phyloP scores from a whole-genome alignment of 345 rosid species.

The Erodium maritimum region DNA sequence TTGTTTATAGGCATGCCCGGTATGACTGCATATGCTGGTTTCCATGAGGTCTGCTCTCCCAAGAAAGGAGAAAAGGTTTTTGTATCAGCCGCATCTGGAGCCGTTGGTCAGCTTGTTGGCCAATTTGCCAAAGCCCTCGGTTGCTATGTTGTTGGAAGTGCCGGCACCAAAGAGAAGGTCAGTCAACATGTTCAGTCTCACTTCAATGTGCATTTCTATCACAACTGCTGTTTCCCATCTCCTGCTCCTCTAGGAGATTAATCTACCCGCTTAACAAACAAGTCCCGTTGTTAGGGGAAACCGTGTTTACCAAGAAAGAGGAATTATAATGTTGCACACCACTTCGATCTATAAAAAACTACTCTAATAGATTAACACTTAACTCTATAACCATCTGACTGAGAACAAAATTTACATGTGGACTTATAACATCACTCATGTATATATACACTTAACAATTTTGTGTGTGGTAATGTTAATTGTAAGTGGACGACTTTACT shows the following conservation, averaged over 20 bases:
- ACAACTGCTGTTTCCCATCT: too few relatives aligned
- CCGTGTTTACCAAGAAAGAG: too few relatives aligned
- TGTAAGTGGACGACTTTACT: not conserved
- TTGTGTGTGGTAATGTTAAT: not conserved
- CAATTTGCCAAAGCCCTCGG: conserved; percentile 41
- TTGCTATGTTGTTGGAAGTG: conserved; percentile 50
- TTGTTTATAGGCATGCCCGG: conserved; percentile 34
- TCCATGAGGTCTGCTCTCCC: conserved; percentile 37
- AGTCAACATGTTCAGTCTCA: not conserved
- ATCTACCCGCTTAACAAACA: too few relatives aligned
- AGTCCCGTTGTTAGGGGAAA: too few relatives aligned
- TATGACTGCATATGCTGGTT: conserved; percentile 42
- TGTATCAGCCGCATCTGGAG: conserved; percentile 49
- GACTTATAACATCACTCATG: too few relatives aligned
- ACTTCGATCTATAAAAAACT: too few relatives aligned
- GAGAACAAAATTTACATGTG: too few relatives aligned
- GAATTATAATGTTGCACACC: too few relatives aligned
- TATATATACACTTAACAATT: not conserved
- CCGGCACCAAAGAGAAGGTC: conserved; percentile 35
- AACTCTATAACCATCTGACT: too few relatives aligned
- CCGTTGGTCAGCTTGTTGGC: conserved; percentile 52
- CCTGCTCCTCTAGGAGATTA: too few relatives aligned
- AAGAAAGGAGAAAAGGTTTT: conserved; percentile 35
- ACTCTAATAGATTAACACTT: too few relatives aligned
- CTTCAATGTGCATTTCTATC: too few relatives aligned